Evolutionary conservation across 2,329 filamentous ascomycete species (phyloP).

Genomic region (Venturiaceae sp.): DNA sequence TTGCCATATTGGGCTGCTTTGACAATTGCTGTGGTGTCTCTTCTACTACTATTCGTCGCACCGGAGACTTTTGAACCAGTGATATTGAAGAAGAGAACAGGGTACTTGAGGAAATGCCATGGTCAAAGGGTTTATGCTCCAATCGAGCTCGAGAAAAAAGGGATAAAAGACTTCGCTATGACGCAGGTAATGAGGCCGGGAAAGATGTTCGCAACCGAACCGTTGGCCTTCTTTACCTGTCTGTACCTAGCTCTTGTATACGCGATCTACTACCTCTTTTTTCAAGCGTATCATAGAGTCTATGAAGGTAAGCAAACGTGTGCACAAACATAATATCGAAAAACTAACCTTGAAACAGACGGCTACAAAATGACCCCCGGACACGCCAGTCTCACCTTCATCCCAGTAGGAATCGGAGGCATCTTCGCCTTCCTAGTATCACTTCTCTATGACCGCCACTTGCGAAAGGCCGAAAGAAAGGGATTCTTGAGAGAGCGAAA

Average conservation of each 20-base stretch:
- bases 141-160: constrained; percentile 26
- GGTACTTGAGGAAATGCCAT: constrained; percentile 30
- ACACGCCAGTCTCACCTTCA: constrained; percentile 21
- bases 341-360: constrained; percentile 10
- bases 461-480: constrained; percentile 10
- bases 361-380: constrained; percentile 20
- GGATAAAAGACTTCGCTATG: constrained; percentile 28
- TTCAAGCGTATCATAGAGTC: constrained; percentile 23
- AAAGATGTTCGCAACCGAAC: constrained; percentile 30
- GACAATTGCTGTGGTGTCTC: constrained; percentile 27
- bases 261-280: constrained; percentile 24
- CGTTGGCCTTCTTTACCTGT: constrained; percentile 22
- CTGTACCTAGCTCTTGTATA: constrained; percentile 26
- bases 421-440: constrained; percentile 18
- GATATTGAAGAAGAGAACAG: constrained; percentile 30
- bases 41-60: constrained; percentile 29
- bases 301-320: constrained; percentile 9
- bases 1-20: constrained; percentile 35
- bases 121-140: constrained; percentile 36
- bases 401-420: constrained; percentile 23
- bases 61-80: constrained; percentile 46
- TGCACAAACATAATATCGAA: neutral
- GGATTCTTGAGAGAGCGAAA: neutral
- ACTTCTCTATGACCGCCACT: constrained; percentile 22
- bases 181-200: constrained; percentile 41